Conservation (phyloP, 129 eudicot species). For the Kitagawia praeruptora region DNA sequence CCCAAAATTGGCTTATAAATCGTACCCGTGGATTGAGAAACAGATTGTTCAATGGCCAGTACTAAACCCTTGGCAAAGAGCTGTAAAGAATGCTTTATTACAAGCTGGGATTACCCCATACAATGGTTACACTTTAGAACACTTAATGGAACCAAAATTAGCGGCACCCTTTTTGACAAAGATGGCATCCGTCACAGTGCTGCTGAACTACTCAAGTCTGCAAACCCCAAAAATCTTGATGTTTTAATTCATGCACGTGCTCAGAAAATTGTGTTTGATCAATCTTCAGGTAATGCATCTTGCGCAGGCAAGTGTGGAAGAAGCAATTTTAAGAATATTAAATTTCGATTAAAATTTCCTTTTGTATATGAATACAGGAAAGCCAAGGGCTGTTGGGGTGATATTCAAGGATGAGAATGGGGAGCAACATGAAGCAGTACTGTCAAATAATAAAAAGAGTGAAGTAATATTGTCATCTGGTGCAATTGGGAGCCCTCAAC, state of each 20-base stretch:
- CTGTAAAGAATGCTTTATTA: slow-evolving; percentile 57
- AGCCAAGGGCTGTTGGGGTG: slow-evolving; percentile 73
- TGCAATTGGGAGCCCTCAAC: slow-evolving; percentile 90
- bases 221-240: slow-evolving; percentile 40
- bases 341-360: too few species aligned
- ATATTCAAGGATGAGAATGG: slow-evolving; percentile 76
- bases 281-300: slow-evolving; percentile 29
- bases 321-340: too few species aligned
- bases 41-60: slow-evolving; percentile 69
- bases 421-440: slow-evolving; percentile 39
- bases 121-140: slow-evolving; percentile 89
- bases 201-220: slow-evolving; percentile 68
- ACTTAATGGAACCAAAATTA: slow-evolving; percentile 79
- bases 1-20: slow-evolving; percentile 66
- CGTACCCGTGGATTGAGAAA: slow-evolving; percentile 84
- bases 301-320: too few species aligned
- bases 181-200: slow-evolving; percentile 69
- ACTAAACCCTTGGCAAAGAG: slow-evolving; percentile 62
- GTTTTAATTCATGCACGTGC: slow-evolving; percentile 73
- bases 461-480: slow-evolving; percentile 68
- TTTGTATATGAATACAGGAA: slow-evolving; percentile 26
- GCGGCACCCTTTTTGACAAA: slow-evolving; percentile 83
- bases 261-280: slow-evolving; percentile 66
- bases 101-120: slow-evolving; percentile 65
- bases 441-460: slow-evolving; percentile 42